A percentile compares a stretch with the other conserved stretches of the same genome.
Evolutionary conservation across 1,284 basidiomycete species (phyloP).

Genomic region (Grifola frondosa): DNA sequence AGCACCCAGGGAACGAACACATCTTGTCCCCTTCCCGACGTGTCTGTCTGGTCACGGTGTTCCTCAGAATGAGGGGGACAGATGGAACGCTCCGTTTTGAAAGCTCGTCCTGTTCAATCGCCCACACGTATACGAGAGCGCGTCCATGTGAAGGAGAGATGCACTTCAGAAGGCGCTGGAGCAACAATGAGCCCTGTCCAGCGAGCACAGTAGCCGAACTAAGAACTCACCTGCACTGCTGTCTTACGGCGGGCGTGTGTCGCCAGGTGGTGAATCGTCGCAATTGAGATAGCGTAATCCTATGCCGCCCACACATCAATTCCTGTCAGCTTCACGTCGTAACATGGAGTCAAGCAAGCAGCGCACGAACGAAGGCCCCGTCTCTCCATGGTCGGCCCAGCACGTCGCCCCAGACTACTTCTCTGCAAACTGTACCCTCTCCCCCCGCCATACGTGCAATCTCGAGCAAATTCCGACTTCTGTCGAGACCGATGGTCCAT

Average conservation of each 20-base stretch:
- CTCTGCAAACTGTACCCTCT: conserved; percentile 52
- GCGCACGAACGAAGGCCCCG: conserved; percentile 71
- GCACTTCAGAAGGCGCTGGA: conserved; percentile 62
- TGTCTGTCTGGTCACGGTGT: not conserved
- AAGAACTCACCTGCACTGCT: conserved; percentile 65
- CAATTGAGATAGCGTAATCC: conserved; percentile 95
- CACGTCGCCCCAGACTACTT: conserved; percentile 78
- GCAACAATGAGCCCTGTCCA: too few species aligned
- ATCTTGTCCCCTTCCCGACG: conserved; percentile 44
- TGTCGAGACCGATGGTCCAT: conserved; percentile 82
- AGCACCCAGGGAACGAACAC: conserved; percentile 77
- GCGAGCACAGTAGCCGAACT: conserved; percentile 1
- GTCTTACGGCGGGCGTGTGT: conserved; percentile 68
- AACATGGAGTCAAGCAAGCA: not conserved
- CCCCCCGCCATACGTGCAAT: conserved; percentile 67
- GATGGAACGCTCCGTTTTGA: conserved; percentile 70
- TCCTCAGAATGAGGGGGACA: not conserved
- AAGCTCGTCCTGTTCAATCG: conserved; percentile 86
- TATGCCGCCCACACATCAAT: conserved; percentile 32
- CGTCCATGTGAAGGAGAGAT: conserved; percentile 69
- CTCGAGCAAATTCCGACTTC: conserved; percentile 73
- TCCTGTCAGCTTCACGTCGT: too few species aligned
- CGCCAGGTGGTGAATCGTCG: conserved; percentile 92
- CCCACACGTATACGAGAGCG: conserved; percentile 97
- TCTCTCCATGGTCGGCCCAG: conserved; percentile 68